Evolutionary conservation across 176 grass and related monocot genomes (phyloP), one percentile per base, ranked within the genome.

Genomic region (Typha latifolia): DNA sequence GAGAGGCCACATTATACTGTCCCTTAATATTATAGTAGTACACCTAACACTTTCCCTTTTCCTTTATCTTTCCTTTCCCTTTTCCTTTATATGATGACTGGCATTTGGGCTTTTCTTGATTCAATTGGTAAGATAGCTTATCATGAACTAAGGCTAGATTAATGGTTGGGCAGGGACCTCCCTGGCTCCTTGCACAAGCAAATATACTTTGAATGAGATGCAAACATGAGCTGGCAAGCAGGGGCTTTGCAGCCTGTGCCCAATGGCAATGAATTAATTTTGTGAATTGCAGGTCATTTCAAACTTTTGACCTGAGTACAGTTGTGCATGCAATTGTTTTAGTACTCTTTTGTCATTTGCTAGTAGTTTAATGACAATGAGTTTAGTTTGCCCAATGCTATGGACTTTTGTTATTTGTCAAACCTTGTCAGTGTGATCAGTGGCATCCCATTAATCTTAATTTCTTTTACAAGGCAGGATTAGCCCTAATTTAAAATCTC

Each of bases 1-100:
- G 49, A 71, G 22, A 75, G 32, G 47, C 19, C 49, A 82, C 74
- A 82, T 81, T 73, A 85, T 86, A 34, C 52, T 80, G 82, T 85
- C 77, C 64, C 76, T 75, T 61, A 68, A 55, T 68, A 80, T 31
- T 74, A 62, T 23, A 26, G 12, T 19, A n/a, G 14, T 34, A 43
- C 69, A 62, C 66, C 66, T 64, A 64, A 16, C 89, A 77, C 80
- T 89, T 64, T 32, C 31, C 22, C 51, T 82, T 91, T 82, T 67
- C 47, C 61, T 84, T 74, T 71, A 71, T 83, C 71, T 83, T 73
- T 83, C 73, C 57, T 62, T 75, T 79, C 74, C 61, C 66, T 81
- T 78, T 66, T 67, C 20, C 61, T 81, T 84, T 84, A 27, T 48
- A 80, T 89, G 77, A 82, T 89, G 77, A 63, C 16, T 72, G 62